These are phyloP conservation scores for Citrus sp. DNA, from an alignment of 345 rosid species.

Conservation along the genomic window DNA sequence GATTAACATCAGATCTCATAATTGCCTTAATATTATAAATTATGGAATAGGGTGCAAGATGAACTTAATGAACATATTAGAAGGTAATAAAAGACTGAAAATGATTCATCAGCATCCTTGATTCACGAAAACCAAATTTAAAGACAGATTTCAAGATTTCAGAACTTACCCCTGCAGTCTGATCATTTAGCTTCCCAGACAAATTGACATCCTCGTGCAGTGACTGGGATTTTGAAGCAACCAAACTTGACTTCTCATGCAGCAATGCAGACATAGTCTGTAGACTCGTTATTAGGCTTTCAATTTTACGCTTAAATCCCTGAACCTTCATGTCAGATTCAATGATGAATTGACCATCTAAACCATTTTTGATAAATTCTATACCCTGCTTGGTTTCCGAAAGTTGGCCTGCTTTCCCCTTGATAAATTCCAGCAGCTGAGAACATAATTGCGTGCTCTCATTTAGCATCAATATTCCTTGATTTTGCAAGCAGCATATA, in stretches of 20 bases:
- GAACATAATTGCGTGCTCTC: constrained; percentile 57
- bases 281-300: constrained; percentile 75
- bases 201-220: constrained; percentile 15
- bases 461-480: constrained; percentile 65
- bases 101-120: not conserved
- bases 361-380: constrained; percentile 32
- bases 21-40: not conserved
- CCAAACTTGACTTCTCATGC: constrained; percentile 57
- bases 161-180: constrained; percentile 55
- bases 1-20: not conserved
- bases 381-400: constrained; percentile 40
- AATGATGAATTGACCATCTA: constrained; percentile 64
- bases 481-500: constrained; percentile 65
- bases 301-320: constrained; percentile 63
- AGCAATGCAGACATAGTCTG: constrained; percentile 57
- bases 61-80: not conserved
- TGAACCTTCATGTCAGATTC: constrained; percentile 72
- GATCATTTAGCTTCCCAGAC: constrained; percentile 36
- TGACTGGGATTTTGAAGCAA: constrained; percentile 36
- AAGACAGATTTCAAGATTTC: not conserved
- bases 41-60: not conserved
- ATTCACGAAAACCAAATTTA: not conserved
- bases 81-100: not conserved
- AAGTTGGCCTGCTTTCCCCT: constrained; percentile 46
- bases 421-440: constrained; percentile 62